Conservation (phyloP, 257 asterid genomes). For the Nicotiana attenuata region DNA sequence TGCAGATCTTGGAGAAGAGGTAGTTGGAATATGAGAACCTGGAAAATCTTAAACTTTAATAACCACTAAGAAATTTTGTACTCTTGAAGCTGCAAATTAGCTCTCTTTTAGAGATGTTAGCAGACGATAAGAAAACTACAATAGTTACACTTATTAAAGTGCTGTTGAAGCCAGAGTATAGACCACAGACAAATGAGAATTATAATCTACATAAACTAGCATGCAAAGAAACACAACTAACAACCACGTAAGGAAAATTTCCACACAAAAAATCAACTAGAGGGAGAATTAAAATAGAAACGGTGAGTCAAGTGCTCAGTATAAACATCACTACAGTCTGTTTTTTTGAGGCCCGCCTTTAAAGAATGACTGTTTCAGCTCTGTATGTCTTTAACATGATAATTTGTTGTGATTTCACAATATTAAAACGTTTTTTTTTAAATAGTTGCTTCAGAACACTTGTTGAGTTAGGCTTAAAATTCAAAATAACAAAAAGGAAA, state of each 20-base stretch:
- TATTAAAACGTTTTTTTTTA: neutral
- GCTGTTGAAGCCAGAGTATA: neutral
- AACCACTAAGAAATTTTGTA: neutral
- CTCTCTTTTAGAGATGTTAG: neutral
- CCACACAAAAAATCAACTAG: neutral
- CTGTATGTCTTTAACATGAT: neutral
- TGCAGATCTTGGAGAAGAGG: conserved; percentile 67
- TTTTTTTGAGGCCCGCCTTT: neutral
- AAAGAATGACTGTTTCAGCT: neutral
- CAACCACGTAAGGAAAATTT: neutral
- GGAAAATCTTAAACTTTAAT: conserved; percentile 12
- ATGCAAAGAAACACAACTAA: neutral
- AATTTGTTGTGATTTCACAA: neutral
- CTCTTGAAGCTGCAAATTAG: neutral
- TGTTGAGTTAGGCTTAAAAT: neutral
- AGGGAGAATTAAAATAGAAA: neutral
- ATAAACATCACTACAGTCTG: neutral
- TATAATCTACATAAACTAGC: neutral
- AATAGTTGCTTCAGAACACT: neutral
- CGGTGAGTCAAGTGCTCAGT: neutral
- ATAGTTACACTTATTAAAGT: neutral
- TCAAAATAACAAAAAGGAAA: neutral
- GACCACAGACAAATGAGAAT: neutral
- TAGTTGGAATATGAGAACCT: conserved; percentile 50
- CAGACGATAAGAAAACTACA: neutral